phyloP scores from a whole-genome alignment of 1,139 yeast genomes.

The Zygoascus sp. region DNA sequence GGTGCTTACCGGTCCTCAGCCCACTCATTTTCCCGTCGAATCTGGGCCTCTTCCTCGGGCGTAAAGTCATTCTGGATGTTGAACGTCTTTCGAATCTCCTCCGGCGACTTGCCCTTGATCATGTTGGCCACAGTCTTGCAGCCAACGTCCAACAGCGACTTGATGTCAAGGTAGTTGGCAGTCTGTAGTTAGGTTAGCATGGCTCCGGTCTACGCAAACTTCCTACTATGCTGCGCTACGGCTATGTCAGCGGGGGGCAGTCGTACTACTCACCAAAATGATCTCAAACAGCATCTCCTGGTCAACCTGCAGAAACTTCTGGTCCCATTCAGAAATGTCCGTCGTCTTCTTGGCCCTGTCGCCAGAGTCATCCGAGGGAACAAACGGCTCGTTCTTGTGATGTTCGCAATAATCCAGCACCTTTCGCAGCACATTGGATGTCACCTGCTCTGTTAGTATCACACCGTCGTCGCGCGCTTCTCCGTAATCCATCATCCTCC shows the following conservation, averaged over 20 bases:
- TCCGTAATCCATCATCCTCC: no score
- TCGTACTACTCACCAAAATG: conserved; percentile 44
- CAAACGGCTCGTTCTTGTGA: conserved; percentile 69
- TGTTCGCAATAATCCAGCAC: conserved; percentile 97
- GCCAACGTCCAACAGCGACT: conserved; percentile 89
- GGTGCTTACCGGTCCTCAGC: conserved; percentile 87
- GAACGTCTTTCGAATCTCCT: conserved; percentile 92
- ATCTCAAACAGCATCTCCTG: conserved; percentile 98
- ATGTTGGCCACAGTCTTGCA: conserved; percentile 97
- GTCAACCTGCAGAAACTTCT: conserved; percentile 89
- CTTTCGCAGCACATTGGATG: conserved; percentile 70
- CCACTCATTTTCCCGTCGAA: conserved; percentile 97
- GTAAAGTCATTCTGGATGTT: conserved; percentile 95
- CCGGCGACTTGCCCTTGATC: conserved; percentile 95
- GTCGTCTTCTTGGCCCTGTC: conserved; percentile 35
- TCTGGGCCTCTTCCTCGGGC: conserved; percentile 98
- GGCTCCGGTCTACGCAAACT: no score
- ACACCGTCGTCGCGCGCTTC: background rate
- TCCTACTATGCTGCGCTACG: no score
- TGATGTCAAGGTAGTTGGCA: conserved; percentile 91
- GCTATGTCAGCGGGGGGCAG: background rate
- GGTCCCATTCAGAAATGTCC: conserved; percentile 88
- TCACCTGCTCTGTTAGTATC: conserved; percentile 25
- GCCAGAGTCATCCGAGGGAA: conserved; percentile 75
- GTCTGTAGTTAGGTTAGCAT: conserved; percentile 43